phyloP scores from a whole-genome alignment of 176 grass and related monocot genomes.

The Otatea glauca region DNA sequence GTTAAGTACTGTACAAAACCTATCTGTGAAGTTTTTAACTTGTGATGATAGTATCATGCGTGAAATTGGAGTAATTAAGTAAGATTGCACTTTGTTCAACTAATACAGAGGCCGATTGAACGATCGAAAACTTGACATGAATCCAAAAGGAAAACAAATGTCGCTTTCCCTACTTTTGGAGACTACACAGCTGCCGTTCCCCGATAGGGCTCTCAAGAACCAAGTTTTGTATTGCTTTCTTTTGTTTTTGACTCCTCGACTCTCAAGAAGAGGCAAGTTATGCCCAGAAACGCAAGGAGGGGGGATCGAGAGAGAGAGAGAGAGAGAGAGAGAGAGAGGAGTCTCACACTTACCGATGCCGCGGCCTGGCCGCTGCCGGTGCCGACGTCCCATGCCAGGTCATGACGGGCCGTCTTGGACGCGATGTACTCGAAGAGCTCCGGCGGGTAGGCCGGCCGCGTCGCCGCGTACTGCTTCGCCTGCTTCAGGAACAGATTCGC shows the following conservation, averaged over 20 bases:
- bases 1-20: neutral
- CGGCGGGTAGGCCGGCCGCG: slow-evolving; percentile 66
- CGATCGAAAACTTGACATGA: neutral
- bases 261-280: neutral
- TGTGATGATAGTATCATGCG: neutral
- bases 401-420: slow-evolving; percentile 61
- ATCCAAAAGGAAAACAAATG: neutral
- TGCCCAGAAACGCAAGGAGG: neutral
- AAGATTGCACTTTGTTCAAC: neutral
- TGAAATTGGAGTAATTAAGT: neutral
- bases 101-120: neutral
- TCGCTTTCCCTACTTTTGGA: neutral
- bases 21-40: neutral
- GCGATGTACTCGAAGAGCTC: slow-evolving; percentile 84
- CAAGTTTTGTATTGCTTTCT: too few relatives aligned
- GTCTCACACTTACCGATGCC: slow-evolving; percentile 43
- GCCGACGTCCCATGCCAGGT: slow-evolving; percentile 88
- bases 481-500: slow-evolving; percentile 89
- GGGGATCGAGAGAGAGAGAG: too few relatives aligned
- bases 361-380: slow-evolving; percentile 93
- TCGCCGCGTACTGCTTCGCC: slow-evolving; percentile 74
- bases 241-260: too few relatives aligned
- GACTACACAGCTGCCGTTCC: neutral
- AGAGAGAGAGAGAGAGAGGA: neutral
- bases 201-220: neutral